Evolutionary conservation across 2,329 filamentous ascomycete genomes (phyloP).

Genomic region (Cytospora piceicola): DNA sequence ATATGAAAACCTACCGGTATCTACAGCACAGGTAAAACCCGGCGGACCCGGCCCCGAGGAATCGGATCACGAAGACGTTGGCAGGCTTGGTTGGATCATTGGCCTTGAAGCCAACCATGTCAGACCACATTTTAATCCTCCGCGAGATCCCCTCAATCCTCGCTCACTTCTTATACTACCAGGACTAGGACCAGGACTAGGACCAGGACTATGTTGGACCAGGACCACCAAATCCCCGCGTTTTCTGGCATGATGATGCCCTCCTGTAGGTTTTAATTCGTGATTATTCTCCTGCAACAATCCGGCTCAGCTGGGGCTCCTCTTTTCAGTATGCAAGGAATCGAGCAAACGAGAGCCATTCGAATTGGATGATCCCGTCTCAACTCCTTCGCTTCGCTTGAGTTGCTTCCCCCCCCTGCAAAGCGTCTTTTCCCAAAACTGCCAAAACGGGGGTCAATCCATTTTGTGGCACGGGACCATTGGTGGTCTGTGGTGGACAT

Average conservation of each 20-base stretch:
- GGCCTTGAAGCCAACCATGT: background rate
- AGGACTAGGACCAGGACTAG: too few species aligned
- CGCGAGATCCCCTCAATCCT: background rate
- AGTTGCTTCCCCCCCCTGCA: background rate
- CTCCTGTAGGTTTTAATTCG: background rate
- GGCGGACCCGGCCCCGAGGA: background rate
- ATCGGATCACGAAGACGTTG: background rate
- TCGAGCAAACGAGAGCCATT: background rate
- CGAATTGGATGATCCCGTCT: background rate
- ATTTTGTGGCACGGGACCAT: conserved; percentile 21
- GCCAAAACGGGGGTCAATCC: conserved; percentile 24
- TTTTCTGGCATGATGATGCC: background rate
- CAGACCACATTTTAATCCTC: background rate
- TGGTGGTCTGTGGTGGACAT: conserved; percentile 4
- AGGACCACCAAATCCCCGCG: background rate
- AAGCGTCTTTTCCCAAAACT: background rate
- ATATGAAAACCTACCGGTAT: background rate
- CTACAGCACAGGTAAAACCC: background rate
- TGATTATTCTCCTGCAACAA: background rate
- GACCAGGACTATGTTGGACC: too few species aligned
- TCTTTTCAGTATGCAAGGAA: conserved; percentile 2
- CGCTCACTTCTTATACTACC: background rate
- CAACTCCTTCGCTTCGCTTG: background rate
- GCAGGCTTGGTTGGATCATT: background rate
- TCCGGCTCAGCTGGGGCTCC: background rate